These are phyloP conservation scores for Globisporangium ultimum DNA, from an alignment of 352 stramenopile genomes.

Conservation along the genomic window DNA sequence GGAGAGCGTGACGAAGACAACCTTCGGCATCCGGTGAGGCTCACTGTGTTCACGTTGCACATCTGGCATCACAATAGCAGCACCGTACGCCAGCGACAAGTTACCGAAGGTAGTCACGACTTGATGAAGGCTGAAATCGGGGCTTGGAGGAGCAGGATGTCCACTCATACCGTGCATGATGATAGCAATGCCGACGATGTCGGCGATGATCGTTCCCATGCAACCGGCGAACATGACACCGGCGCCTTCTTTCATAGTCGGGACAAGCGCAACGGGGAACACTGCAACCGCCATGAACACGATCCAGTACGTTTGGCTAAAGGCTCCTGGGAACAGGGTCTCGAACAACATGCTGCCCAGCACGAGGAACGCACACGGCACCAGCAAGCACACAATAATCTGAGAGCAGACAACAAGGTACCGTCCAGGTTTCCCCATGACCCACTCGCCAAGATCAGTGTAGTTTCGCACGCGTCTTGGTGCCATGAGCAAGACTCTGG, in stretches of 20 bases:
- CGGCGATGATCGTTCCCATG: conserved; percentile 43
- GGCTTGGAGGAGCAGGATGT: conserved; percentile 25
- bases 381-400: conserved; percentile 37
- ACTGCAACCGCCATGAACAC: conserved; percentile 37
- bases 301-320: conserved; percentile 44
- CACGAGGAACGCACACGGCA: conserved; percentile 48
- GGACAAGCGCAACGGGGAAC: conserved; percentile 33
- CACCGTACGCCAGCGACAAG: conserved; percentile 46
- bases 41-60: conserved; percentile 46
- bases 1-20: conserved; percentile 37
- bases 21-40: conserved; percentile 37
- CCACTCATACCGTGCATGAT: conserved; percentile 28
- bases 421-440: conserved; percentile 33
- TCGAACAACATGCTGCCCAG: conserved; percentile 45
- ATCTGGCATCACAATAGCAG: conserved; percentile 42
- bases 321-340: conserved; percentile 45
- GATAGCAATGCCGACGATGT: conserved; percentile 30
- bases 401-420: conserved; percentile 38
- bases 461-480: conserved; percentile 41
- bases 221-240: conserved; percentile 30
- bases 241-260: conserved; percentile 43
- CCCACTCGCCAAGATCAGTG: conserved; percentile 43
- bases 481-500: conserved; percentile 44
- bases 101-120: conserved; percentile 44
- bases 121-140: conserved; percentile 37